These are phyloP conservation scores for Solanum ossicruentum DNA, from an alignment of 257 asterid genomes.

Conservation along the genomic window DNA sequence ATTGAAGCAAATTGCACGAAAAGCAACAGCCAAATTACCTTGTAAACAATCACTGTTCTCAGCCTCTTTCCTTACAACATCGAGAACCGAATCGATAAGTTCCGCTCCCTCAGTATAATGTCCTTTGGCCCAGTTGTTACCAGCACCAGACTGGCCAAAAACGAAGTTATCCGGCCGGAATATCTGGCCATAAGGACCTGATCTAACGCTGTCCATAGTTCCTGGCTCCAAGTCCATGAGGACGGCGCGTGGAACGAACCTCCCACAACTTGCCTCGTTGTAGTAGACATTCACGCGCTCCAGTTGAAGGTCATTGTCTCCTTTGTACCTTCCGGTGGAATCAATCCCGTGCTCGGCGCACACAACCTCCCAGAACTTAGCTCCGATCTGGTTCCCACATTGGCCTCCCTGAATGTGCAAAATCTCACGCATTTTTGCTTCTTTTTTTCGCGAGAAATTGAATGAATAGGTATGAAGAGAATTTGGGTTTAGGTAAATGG, in stretches of 20 bases:
- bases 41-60: slow-evolving; percentile 72
- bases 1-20: neutral
- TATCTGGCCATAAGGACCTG: slow-evolving; percentile 63
- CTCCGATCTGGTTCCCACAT: slow-evolving; percentile 81
- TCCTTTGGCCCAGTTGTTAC: slow-evolving; percentile 70
- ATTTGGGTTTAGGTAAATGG: neutral
- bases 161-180: slow-evolving; percentile 60
- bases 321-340: slow-evolving; percentile 60
- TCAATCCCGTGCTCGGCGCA: slow-evolving; percentile 69
- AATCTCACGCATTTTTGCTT: slow-evolving; percentile 53
- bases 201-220: slow-evolving; percentile 74
- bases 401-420: slow-evolving; percentile 83
- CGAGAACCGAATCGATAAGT: slow-evolving; percentile 68
- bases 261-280: slow-evolving; percentile 67
- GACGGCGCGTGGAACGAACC: slow-evolving; percentile 78
- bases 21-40: slow-evolving; percentile 19
- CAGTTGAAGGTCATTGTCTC: slow-evolving; percentile 52
- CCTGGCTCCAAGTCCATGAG: slow-evolving; percentile 82
- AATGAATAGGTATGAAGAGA: neutral
- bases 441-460: neutral
- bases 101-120: slow-evolving; percentile 79
- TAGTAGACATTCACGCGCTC: slow-evolving; percentile 73
- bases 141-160: slow-evolving; percentile 73
- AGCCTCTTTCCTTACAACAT: slow-evolving; percentile 71
- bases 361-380: slow-evolving; percentile 63